Base-by-base conservation (phyloP, 441 rosid genomes). In the Omphalea diandra region DNA sequence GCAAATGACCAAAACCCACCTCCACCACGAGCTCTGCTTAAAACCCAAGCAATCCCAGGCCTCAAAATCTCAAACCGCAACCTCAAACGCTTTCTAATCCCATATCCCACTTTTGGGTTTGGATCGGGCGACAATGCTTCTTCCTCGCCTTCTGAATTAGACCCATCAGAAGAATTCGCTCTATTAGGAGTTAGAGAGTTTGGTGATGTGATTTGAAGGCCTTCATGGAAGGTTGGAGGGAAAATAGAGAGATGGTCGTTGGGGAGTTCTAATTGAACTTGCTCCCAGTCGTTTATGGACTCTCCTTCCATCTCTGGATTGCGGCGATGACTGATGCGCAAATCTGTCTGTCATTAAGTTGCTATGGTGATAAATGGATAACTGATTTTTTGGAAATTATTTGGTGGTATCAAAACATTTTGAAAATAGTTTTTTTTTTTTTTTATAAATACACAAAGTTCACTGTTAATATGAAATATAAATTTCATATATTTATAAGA, bases 261-360 rank as follows among this genome's bases (percentile, higher is more conserved):
- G n/a, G n/a, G n/a, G 72, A 54, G 46, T 43, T 79, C 72, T 61
- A 29, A 41, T 40, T 73, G 72, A 49, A 81, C 50, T 54, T 72
- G 73, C 57, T 75, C 79, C 84, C 82, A 81, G 10, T 78, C 80
- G 29, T 69, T 59, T 14, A 77, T 63, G 73, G 62, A 72, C 20
- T 70, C 71, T 15, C 27, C 65, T 29, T 78, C 84, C 82, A 78
- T 78, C n/a, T n/a, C n/a, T n/a, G n/a, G n/a, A n/a, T n/a, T n/a
- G n/a, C n/a, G n/a, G n/a, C n/a, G n/a, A n/a, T n/a, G n/a, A n/a
- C n/a, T n/a, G n/a, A n/a, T n/a, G n/a, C n/a, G n/a, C n/a, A n/a
- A n/a, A n/a, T n/a, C n/a, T n/a, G n/a, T n/a, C n/a, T n/a, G n/a
- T n/a, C n/a, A n/a, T n/a, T n/a, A n/a, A n/a, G n/a, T n/a, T n/a